A percentile compares a stretch with the other conserved stretches of the same genome.
phyloP scores from a whole-genome alignment of 305 asterid genomes.

The Ruellia speciosa region DNA sequence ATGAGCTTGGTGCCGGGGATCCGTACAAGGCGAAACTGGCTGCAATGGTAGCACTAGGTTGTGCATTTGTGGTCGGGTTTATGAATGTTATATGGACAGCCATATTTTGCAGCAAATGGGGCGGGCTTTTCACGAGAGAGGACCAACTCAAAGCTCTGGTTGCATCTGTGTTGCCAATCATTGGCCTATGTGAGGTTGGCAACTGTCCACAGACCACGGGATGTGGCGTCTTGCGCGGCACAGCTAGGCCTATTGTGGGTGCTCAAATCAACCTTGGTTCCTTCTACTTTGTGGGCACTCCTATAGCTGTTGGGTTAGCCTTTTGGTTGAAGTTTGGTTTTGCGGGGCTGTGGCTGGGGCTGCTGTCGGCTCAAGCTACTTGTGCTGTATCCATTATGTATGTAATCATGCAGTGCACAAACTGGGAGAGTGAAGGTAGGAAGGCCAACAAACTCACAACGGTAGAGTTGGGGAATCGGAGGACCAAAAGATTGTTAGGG shows the following conservation, averaged over 20 bases:
- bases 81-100: conserved; percentile 67
- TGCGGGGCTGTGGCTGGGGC: conserved; percentile 73
- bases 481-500: conserved; percentile 29
- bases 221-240: conserved; percentile 76
- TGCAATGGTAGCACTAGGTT: conserved; percentile 56
- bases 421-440: conserved; percentile 83
- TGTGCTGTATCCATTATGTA: conserved; percentile 67
- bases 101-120: conserved; percentile 56
- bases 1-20: conserved; percentile 61
- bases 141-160: conserved; percentile 52
- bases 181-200: conserved; percentile 84
- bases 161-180: conserved; percentile 67
- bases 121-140: conserved; percentile 60
- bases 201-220: conserved; percentile 94
- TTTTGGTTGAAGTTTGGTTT: conserved; percentile 64
- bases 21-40: conserved; percentile 75
- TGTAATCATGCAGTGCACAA: conserved; percentile 46
- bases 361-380: conserved; percentile 73
- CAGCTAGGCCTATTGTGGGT: conserved; percentile 66
- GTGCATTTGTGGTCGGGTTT: conserved; percentile 60
- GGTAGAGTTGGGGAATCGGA: conserved; percentile 47
- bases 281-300: conserved; percentile 80
- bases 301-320: conserved; percentile 65
- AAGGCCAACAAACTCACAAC: too few species aligned
- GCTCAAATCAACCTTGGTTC: conserved; percentile 81